phyloP scores from a whole-genome alignment of 257 asterid genomes.

The Haberlea rhodopensis region DNA sequence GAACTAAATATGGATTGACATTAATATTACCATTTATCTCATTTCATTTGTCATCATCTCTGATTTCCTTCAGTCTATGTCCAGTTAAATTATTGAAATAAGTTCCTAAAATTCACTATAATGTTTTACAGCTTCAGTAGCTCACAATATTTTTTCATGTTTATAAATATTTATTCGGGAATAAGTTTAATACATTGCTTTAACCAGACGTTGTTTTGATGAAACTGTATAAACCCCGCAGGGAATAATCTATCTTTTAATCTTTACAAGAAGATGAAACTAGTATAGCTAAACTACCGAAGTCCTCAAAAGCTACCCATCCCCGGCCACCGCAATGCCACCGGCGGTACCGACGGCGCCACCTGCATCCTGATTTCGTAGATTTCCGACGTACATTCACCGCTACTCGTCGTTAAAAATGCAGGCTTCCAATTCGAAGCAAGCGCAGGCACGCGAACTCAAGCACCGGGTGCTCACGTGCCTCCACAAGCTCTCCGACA shows the following conservation, averaged over 20 bases:
- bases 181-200: no score
- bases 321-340: slow-evolving; percentile 44
- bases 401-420: slow-evolving; percentile 24
- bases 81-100: no score
- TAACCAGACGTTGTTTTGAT: not conserved
- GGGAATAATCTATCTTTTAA: no score
- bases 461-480: slow-evolving; percentile 78
- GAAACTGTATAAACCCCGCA: not conserved
- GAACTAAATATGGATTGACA: no score
- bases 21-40: no score
- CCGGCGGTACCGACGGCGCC: slow-evolving; percentile 53
- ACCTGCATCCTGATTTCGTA: slow-evolving; percentile 17
- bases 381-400: not conserved
- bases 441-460: slow-evolving; percentile 68
- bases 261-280: slow-evolving; percentile 15
- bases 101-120: no score
- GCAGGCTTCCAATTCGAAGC: slow-evolving; percentile 45
- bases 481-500: slow-evolving; percentile 89
- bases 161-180: not conserved
- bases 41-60: no score
- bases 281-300: slow-evolving; percentile 8
- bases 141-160: no score
- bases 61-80: no score
- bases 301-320: not conserved
- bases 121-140: no score